Conservation (phyloP, 352 stramenopile genomes). For the Phytophthora kernoviae region DNA sequence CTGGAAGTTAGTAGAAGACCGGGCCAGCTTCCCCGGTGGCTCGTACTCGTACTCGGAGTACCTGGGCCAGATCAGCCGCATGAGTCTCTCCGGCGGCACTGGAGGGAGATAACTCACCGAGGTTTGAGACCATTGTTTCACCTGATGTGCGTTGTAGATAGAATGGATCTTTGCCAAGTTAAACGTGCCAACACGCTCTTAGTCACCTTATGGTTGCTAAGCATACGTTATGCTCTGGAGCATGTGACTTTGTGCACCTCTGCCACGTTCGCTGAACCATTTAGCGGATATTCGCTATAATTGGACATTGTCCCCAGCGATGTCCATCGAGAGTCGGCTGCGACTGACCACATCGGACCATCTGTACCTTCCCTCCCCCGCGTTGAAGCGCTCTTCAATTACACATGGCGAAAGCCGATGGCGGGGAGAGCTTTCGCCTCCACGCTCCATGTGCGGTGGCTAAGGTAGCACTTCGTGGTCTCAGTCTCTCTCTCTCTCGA, state of each 20-base stretch:
- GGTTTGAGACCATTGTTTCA: too few relatives aligned
- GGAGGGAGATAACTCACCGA: constrained; percentile 59
- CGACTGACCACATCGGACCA: background rate
- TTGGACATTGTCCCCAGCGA: too few relatives aligned
- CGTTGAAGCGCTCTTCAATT: constrained; percentile 5
- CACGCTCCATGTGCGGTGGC: constrained; percentile 4
- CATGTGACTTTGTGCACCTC: too few relatives aligned
- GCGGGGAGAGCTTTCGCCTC: constrained; percentile 14
- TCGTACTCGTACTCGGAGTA: constrained; percentile 99
- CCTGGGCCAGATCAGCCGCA: constrained; percentile 88
- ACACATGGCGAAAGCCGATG: constrained; percentile 4
- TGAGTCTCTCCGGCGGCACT: constrained; percentile 56
- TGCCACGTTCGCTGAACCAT: too few relatives aligned
- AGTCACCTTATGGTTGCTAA: too few relatives aligned
- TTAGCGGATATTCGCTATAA: too few relatives aligned
- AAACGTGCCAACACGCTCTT: constrained; percentile 16
- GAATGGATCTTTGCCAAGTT: constrained; percentile 20
- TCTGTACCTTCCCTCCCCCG: background rate
- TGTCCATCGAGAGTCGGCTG: too few relatives aligned
- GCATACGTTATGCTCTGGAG: too few relatives aligned
- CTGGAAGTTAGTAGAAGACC: constrained; percentile 98
- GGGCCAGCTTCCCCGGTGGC: constrained; percentile 96
- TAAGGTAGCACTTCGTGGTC: background rate
- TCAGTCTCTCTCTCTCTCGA: background rate
- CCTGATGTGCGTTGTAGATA: constrained; percentile 1